Conservation (phyloP, 306 rosid genomes). For the Castanea mollissima region DNA sequence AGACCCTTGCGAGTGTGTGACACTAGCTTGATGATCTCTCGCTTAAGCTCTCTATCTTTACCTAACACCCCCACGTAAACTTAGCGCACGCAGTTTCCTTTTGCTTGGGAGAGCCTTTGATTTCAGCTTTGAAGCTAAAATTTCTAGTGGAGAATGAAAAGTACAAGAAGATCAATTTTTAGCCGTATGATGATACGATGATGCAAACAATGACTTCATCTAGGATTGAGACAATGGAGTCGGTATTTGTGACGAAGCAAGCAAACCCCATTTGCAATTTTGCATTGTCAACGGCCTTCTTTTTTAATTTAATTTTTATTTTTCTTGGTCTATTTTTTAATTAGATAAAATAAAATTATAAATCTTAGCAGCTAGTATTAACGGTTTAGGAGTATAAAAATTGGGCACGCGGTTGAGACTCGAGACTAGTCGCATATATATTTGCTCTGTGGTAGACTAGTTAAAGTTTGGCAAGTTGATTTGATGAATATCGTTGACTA, state of each 20-base stretch:
- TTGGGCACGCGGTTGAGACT: background rate
- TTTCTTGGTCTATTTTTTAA: background rate
- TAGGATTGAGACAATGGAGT: constrained; percentile 42
- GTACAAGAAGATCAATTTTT: constrained; percentile 18
- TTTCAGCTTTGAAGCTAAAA: constrained; percentile 33
- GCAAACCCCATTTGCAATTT: background rate
- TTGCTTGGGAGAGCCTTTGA: constrained; percentile 30
- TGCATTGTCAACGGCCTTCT: background rate
- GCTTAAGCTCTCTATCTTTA: constrained; percentile 1
- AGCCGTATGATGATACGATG: constrained; percentile 23
- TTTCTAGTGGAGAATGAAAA: constrained; percentile 29
- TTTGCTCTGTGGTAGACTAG: too few relatives aligned
- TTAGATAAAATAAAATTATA: background rate
- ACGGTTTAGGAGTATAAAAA: background rate
- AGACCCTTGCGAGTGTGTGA: constrained; percentile 14
- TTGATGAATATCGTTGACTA: too few relatives aligned
- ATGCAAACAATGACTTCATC: constrained; percentile 53
- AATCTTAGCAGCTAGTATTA: background rate
- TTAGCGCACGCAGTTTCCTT: constrained; percentile 36
- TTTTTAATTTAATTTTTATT: background rate
- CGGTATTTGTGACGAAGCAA: constrained; percentile 22
- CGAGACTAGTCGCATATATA: too few relatives aligned
- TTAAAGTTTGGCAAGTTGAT: too few relatives aligned
- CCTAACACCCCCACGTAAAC: constrained; percentile 35
- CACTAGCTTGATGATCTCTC: background rate